Conservation (phyloP, 1,284 basidiomycete species). For the Austroboletus novae-zelandiae region DNA sequence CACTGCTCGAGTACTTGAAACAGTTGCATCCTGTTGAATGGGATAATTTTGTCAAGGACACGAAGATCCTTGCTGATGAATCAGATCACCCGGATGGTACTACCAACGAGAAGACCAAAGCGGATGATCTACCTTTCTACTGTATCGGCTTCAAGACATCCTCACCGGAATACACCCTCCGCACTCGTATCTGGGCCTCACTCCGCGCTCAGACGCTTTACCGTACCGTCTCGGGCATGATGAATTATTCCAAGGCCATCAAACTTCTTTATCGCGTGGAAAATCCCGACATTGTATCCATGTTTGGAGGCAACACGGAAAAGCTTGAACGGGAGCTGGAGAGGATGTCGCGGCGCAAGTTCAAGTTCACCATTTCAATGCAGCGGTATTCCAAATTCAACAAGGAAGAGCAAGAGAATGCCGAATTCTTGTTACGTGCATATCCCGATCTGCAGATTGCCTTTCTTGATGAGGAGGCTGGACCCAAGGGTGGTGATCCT, state of each 20-base stretch:
- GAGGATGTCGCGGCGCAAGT: conserved; percentile 96
- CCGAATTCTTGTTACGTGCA: conserved; percentile 95
- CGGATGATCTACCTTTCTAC: conserved; percentile 98
- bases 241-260: conserved; percentile 99
- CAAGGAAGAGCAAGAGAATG: conserved; percentile 99
- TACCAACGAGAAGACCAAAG: conserved; percentile 78
- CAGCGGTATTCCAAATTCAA: conserved; percentile 99
- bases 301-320: conserved; percentile 97
- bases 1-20: conserved; percentile 94
- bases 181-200: conserved; percentile 99
- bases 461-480: conserved; percentile 95
- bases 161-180: conserved; percentile 97
- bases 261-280: conserved; percentile 99
- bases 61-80: conserved; percentile 98
- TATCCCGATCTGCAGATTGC: conserved; percentile 99
- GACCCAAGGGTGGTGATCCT: conserved; percentile 86
- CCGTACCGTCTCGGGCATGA: conserved; percentile 99
- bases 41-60: conserved; percentile 99
- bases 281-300: conserved; percentile 98
- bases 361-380: conserved; percentile 99
- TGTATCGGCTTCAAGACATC: conserved; percentile 99
- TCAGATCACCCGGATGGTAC: conserved; percentile 61
- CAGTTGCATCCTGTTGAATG: conserved; percentile 99
- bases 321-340: conserved; percentile 95
- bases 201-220: conserved; percentile 98